A percentile compares a stretch with the other conserved stretches of the same genome.
Evolutionary conservation across 2,329 filamentous ascomycete species (phyloP).

Genomic region (Monosporascus cannonballus): DNA sequence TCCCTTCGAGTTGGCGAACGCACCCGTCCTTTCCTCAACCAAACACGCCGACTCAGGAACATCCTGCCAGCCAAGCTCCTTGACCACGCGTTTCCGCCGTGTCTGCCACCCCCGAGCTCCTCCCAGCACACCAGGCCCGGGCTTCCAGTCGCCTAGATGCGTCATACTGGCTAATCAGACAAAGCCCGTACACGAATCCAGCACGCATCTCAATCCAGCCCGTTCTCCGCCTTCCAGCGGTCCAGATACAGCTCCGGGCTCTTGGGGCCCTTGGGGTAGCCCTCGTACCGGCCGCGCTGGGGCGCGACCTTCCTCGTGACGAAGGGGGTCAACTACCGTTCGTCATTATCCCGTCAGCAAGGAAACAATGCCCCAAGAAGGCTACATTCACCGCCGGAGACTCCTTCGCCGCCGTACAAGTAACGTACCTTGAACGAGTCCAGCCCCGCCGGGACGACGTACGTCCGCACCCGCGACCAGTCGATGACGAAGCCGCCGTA

Average conservation of each 20-base stretch:
- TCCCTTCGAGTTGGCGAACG: too few relatives aligned
- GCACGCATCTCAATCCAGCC: conserved; percentile 40
- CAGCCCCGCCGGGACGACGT: conserved; percentile 67
- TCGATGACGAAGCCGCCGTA: conserved; percentile 81
- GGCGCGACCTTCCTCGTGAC: conserved; percentile 56
- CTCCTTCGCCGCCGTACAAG: not conserved
- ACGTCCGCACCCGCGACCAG: conserved; percentile 84
- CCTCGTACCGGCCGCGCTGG: conserved; percentile 48
- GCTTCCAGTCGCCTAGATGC: too few relatives aligned
- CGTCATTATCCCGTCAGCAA: not conserved
- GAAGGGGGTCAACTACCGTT: conserved; percentile 69
- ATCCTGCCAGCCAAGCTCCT: too few relatives aligned
- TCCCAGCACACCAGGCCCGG: too few relatives aligned
- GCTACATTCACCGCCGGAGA: not conserved
- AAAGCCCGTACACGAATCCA: too few relatives aligned
- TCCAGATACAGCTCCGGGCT: conserved; percentile 57
- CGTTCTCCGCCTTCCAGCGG: conserved; percentile 64
- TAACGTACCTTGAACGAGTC: conserved; percentile 62
- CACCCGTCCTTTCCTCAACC: too few relatives aligned
- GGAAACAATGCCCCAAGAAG: not conserved
- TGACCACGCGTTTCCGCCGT: too few relatives aligned
- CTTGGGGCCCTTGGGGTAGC: conserved; percentile 45
- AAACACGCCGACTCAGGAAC: too few relatives aligned
- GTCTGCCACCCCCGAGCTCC: too few relatives aligned
- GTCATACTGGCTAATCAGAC: too few relatives aligned